Conservation (phyloP, 1,284 basidiomycete species). For the Hemileia vastatrix region DNA sequence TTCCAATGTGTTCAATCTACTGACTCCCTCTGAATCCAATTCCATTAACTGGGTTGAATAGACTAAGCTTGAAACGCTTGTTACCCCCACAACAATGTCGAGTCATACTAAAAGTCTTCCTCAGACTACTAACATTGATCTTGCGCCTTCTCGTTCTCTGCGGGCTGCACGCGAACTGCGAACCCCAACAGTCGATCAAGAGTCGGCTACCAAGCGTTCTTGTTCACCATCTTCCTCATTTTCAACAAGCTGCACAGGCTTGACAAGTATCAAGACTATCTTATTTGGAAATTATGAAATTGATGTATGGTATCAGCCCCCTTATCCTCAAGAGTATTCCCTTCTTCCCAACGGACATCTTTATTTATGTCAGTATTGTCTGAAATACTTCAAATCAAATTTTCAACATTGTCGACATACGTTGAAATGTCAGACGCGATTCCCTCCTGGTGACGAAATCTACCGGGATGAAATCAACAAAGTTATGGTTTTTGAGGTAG, state of each 20-base stretch:
- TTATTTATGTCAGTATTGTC: constrained; percentile 96
- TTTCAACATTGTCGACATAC: constrained; percentile 79
- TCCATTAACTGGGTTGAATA: too few relatives aligned
- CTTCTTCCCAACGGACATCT: constrained; percentile 81
- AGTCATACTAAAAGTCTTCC: too few relatives aligned
- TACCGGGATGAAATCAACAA: constrained; percentile 59
- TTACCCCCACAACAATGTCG: too few relatives aligned
- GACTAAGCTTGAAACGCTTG: too few relatives aligned
- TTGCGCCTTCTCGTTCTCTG: too few relatives aligned
- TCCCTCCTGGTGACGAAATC: constrained; percentile 97
- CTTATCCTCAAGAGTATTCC: constrained; percentile 96
- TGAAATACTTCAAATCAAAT: constrained; percentile 96
- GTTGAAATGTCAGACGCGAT: constrained; percentile 87
- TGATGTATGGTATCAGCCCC: constrained; percentile 97
- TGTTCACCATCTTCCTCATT: too few relatives aligned
- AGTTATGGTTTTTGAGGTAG: constrained; percentile 93
- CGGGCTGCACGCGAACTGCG: too few relatives aligned
- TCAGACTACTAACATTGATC: too few relatives aligned
- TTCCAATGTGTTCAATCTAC: too few relatives aligned
- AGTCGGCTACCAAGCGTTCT: too few relatives aligned
- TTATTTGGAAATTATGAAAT: constrained; percentile 92
- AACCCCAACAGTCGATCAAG: background rate
- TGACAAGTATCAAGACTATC: constrained; percentile 60
- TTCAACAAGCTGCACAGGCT: background rate
- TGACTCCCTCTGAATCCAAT: too few relatives aligned